Evolutionary conservation across 1,284 basidiomycete species (phyloP).

Genomic region (Heterobasidion annosum): DNA sequence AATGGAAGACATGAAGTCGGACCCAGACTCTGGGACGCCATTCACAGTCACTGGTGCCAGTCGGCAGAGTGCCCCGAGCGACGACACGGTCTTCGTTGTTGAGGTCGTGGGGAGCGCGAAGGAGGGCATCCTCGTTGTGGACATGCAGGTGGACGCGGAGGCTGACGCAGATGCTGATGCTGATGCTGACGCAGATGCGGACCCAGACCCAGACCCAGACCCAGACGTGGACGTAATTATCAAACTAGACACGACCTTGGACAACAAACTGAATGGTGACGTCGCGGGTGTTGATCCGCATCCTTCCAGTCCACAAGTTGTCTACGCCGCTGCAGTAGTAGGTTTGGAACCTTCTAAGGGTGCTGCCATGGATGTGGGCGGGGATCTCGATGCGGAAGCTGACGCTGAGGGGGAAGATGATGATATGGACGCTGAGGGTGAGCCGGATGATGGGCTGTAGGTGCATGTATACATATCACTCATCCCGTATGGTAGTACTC

Average conservation of each 20-base stretch:
- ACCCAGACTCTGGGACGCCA: slow-evolving; percentile 39
- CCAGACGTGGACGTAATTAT: not conserved
- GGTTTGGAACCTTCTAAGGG: not conserved
- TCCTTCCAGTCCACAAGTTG: too few species aligned
- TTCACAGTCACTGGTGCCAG: slow-evolving; percentile 36
- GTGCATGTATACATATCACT: not conserved
- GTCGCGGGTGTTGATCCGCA: not conserved
- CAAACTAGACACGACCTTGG: too few species aligned
- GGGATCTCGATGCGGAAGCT: slow-evolving; percentile 17
- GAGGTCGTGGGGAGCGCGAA: not conserved
- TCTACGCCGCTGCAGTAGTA: too few species aligned
- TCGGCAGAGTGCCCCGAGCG: slow-evolving; percentile 45
- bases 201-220: slow-evolving; percentile 27
- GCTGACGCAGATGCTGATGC: not conserved
- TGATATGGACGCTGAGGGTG: slow-evolving; percentile 27
- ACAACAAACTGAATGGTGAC: not conserved
- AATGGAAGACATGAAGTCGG: slow-evolving; percentile 31
- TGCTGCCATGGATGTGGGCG: slow-evolving; percentile 6
- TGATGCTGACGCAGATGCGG: slow-evolving; percentile 18
- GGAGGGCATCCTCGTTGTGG: slow-evolving; percentile 11
- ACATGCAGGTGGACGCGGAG: slow-evolving; percentile 4
- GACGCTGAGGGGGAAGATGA: slow-evolving; percentile 33
- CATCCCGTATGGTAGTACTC: not conserved
- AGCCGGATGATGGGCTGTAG: slow-evolving; percentile 26
- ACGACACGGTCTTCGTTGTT: slow-evolving; percentile 36